These are phyloP conservation scores for Cetradonia linearis DNA, from an alignment of 495 filamentous ascomycete species.

Conservation along the genomic window DNA sequence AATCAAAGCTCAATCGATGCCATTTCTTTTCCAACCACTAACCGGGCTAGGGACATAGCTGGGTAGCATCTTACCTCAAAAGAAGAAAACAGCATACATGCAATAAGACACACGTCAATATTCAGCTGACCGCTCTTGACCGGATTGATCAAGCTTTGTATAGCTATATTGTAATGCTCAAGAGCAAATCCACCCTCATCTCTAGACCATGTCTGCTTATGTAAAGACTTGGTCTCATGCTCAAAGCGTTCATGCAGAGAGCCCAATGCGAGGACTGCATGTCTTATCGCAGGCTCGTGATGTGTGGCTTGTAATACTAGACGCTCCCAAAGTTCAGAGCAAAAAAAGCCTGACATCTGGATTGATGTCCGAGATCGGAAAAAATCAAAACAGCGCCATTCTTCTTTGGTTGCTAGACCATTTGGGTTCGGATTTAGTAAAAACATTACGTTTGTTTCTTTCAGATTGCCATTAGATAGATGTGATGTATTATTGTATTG, in stretches of 20 bases:
- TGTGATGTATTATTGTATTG: no score
- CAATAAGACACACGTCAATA: constrained; percentile 38
- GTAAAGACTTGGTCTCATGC: constrained; percentile 24
- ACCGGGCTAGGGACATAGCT: neutral
- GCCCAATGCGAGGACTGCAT: constrained; percentile 55
- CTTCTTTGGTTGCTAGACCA: constrained; percentile 21
- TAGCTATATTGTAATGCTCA: constrained; percentile 46
- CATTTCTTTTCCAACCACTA: constrained; percentile 21
- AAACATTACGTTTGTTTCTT: neutral
- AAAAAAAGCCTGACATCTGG: constrained; percentile 53
- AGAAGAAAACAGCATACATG: constrained; percentile 47
- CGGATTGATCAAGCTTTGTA: constrained; percentile 30
- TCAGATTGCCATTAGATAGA: constrained; percentile 8
- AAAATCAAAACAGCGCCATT: constrained; percentile 49
- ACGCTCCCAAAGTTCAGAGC: constrained; percentile 51
- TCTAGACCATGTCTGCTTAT: constrained; percentile 12
- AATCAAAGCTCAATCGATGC: neutral
- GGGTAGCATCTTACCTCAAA: constrained; percentile 39
- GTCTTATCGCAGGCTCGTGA: constrained; percentile 50
- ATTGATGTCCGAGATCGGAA: constrained; percentile 47
- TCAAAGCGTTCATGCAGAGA: constrained; percentile 52
- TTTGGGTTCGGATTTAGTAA: constrained; percentile 11
- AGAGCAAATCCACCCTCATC: constrained; percentile 32
- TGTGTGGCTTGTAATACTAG: constrained; percentile 41
- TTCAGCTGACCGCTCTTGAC: neutral